Conservation (phyloP, 2,329 filamentous ascomycete species). For the Stachybotrys elegans region DNA sequence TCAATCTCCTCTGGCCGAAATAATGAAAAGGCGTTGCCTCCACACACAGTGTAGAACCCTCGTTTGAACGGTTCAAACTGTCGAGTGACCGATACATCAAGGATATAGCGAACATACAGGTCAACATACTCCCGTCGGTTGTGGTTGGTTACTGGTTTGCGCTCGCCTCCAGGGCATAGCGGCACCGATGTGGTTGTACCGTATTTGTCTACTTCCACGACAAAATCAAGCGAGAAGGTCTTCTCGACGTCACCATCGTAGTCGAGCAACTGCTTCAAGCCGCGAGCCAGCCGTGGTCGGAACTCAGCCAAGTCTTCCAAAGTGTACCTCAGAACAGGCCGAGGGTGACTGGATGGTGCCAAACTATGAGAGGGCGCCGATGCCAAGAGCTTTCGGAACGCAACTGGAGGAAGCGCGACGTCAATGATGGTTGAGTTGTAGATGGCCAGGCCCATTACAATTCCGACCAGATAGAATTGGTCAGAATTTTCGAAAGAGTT, state of each 20-base stretch:
- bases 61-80: slow-evolving; percentile 94
- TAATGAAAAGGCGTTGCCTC: slow-evolving; percentile 78
- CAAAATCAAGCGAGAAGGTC: slow-evolving; percentile 78
- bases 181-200: slow-evolving; percentile 62
- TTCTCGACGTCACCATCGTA: slow-evolving; percentile 79
- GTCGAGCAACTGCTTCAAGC: slow-evolving; percentile 71
- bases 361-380: slow-evolving; percentile 61
- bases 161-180: slow-evolving; percentile 69
- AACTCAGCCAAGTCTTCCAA: slow-evolving; percentile 81
- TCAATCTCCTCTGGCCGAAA: slow-evolving; percentile 92
- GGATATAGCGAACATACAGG: slow-evolving; percentile 72
- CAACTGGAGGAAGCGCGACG: slow-evolving; percentile 80
- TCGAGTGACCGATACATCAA: slow-evolving; percentile 71
- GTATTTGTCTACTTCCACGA: slow-evolving; percentile 71
- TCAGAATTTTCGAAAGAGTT: slow-evolving; percentile 86
- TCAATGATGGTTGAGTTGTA: slow-evolving; percentile 94
- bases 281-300: slow-evolving; percentile 68
- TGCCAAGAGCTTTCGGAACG: slow-evolving; percentile 80
- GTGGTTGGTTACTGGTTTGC: slow-evolving; percentile 70
- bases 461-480: slow-evolving; percentile 86
- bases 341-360: slow-evolving; percentile 50
- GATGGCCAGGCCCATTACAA: slow-evolving; percentile 82
- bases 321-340: slow-evolving; percentile 64
- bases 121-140: slow-evolving; percentile 86
- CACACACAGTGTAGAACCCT: slow-evolving; percentile 89